Base-by-base conservation (phyloP, 2,329 filamentous ascomycete genomes). In the Cordyceps pruinosa region DNA sequence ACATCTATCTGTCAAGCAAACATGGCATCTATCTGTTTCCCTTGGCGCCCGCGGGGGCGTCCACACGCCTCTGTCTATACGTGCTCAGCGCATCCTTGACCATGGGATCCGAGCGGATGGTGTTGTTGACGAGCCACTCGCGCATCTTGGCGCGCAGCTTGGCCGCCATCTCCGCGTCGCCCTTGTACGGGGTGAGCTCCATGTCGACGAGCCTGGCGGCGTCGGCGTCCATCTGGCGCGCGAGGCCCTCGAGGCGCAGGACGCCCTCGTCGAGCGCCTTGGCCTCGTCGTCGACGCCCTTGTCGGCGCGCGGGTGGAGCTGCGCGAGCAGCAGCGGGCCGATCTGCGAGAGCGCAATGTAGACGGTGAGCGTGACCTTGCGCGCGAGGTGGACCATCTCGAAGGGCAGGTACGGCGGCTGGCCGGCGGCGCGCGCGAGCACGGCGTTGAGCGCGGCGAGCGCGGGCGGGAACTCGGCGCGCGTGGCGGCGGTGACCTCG, bases 101-200 rank as follows among this genome's bases (percentile, higher is more conserved):
- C 73, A 93, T 89, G 1, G 86, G 86, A 70, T 93, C 89, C 48
- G 82, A 84, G 62, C 84, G 81, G 59, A 95, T 88, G 15, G 86
- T 92, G 67, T 95, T 95, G 70, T 95, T 85, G 51, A 97, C 85
- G 63, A 97, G 76, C 81, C 90, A 96, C 66, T 94, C 89, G 72
- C 86, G 88, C 73, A 97, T 82, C 65, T 87, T 88, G 41, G 80
- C 79, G 60, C 85, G 81, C 17, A 75, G 60, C 39, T 83, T 84
- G 45, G 76, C 77, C 47, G 87, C 75, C n/a, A 77, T 78, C 60
- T 82, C 79, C 35, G 80, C 74, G 66, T 95, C 87, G n/a, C 85
- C 86, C 51, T 79, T 83, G 71, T 91, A 97, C 0, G 93, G 93
- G 53, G 85, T 84, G 70, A 92, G 81, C 66, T 95, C 90, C 69